These are phyloP conservation scores for Phytopythium litorale DNA, from an alignment of 352 stramenopile genomes.

Conservation along the genomic window DNA sequence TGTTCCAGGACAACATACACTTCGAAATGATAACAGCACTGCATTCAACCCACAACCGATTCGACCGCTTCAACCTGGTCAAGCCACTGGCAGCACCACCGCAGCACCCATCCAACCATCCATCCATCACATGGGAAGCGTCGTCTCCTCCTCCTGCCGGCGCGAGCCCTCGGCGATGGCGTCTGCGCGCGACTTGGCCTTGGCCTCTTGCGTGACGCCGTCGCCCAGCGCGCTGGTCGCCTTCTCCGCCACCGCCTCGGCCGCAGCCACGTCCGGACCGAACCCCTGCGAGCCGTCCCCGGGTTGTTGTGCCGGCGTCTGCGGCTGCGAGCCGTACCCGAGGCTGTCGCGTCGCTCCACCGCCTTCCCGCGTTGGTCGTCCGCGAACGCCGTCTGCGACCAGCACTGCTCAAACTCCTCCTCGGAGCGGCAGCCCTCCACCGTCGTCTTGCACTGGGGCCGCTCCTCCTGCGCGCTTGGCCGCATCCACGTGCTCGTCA, in stretches of 20 bases:
- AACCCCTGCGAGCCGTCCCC: constrained; percentile 25
- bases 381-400: constrained; percentile 57
- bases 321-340: constrained; percentile 22
- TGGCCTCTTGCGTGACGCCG: constrained; percentile 29
- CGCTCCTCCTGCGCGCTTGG: constrained; percentile 46
- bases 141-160: constrained; percentile 68
- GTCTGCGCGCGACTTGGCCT: constrained; percentile 34
- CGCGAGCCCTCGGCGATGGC: constrained; percentile 57
- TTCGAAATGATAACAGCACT: too few relatives aligned
- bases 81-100: neutral
- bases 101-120: neutral
- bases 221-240: constrained; percentile 13
- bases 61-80: neutral
- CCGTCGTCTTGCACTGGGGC: constrained; percentile 35
- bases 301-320: constrained; percentile 20
- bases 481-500: constrained; percentile 54
- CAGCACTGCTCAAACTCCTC: constrained; percentile 69
- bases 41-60: neutral
- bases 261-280: constrained; percentile 34
- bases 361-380: constrained; percentile 36
- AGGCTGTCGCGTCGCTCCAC: constrained; percentile 20
- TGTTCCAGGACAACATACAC: too few relatives aligned
- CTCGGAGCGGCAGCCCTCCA: constrained; percentile 17
- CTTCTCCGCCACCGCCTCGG: constrained; percentile 10
- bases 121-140: constrained; percentile 25